Conservation (phyloP, 139 green algal genomes). For the Tetraselmis striata region DNA sequence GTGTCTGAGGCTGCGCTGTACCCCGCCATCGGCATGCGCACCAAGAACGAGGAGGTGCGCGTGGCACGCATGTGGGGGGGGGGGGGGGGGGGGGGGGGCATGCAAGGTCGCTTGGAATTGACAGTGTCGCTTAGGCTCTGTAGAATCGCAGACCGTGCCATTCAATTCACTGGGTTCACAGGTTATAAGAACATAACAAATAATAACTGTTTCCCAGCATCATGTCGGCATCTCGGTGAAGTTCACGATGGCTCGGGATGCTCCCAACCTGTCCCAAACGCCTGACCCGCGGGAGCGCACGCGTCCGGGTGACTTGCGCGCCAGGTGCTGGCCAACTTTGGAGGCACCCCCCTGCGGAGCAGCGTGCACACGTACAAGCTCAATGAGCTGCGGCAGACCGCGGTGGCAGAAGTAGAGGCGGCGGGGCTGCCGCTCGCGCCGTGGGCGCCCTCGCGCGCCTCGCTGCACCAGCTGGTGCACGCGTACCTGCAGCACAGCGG, state of each 20-base stretch:
- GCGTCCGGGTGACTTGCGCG: no score
- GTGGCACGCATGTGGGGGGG: no score
- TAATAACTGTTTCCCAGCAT: no score
- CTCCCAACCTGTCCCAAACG: no score
- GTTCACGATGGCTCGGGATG: no score
- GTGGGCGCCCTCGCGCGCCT: background rate
- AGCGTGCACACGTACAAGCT: background rate
- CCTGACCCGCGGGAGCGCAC: no score
- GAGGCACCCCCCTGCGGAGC: conserved; percentile 9
- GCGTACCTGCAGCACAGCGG: background rate
- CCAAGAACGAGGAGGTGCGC: conserved; percentile 48
- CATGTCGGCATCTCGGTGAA: no score
- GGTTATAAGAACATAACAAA: background rate
- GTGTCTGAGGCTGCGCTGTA: conserved; percentile 55
- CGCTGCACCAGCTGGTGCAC: background rate
- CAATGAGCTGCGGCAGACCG: background rate
- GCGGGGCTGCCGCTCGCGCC: background rate
- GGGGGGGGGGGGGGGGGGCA: no score
- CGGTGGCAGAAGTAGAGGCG: background rate
- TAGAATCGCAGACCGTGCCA: background rate
- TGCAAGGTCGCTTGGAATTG: no score
- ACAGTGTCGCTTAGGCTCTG: no score
- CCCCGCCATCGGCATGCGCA: conserved; percentile 69
- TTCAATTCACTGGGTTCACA: background rate
- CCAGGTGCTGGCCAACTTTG: conserved; percentile 57